Conservation (phyloP, 176 grass and related monocot genomes). For the Rhipidocladum racemiflorum region DNA sequence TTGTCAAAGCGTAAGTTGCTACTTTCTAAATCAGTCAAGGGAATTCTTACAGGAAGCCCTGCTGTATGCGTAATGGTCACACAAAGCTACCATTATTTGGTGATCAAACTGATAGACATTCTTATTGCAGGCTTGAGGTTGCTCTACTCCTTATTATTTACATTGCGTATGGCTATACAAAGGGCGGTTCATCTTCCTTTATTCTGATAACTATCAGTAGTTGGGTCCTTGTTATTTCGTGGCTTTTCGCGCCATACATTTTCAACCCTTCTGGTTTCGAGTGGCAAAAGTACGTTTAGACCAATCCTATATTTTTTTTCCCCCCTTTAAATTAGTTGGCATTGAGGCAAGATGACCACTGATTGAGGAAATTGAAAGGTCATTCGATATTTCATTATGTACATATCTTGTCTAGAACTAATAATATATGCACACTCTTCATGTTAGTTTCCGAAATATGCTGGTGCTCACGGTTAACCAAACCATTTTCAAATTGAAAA, state of each 20-base stretch:
- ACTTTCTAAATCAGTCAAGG: constrained; percentile 30
- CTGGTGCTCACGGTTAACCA: not conserved
- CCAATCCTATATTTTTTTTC: not conserved
- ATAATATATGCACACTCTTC: constrained; percentile 1
- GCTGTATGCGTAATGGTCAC: not conserved
- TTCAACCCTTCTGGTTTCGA: constrained; percentile 99
- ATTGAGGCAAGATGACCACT: not conserved
- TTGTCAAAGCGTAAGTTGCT: constrained; percentile 90
- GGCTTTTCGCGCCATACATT: constrained; percentile 96
- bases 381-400: not conserved
- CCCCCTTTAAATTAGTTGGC: not conserved
- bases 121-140: constrained; percentile 80
- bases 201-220: constrained; percentile 91
- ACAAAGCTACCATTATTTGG: constrained; percentile 11
- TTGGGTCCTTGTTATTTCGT: constrained; percentile 91
- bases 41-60: not conserved
- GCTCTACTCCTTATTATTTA: constrained; percentile 84
- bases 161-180: constrained; percentile 87
- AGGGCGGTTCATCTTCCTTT: constrained; percentile 73
- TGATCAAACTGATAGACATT: constrained; percentile 36
- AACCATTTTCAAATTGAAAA: no score
- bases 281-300: constrained; percentile 89
- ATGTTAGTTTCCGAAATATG: not conserved
- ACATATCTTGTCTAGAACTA: not conserved
- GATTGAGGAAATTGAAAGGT: not conserved